Base-by-base conservation (phyloP, 441 rosid species). In the Eutrema salsugineum region DNA sequence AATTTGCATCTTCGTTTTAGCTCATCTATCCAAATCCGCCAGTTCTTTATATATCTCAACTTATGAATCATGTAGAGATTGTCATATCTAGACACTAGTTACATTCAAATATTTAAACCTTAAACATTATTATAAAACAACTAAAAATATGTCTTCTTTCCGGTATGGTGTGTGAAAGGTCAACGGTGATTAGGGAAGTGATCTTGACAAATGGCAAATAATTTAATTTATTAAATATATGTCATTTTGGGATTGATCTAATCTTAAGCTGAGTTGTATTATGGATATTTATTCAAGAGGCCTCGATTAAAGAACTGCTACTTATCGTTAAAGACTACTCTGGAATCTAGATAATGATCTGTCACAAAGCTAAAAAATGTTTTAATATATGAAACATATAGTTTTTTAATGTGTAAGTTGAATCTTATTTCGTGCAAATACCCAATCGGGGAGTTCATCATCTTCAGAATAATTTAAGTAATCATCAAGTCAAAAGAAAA, bases 221-320 rank as follows among this genome's bases (percentile, higher is more conserved):
- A 40, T 53, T 38, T 33, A 27, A 11, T 66, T 47, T 39, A 16
- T 66, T 30, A 16, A 16, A 11, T 28, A 28, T 55, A 56, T 24
- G 42, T 56, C 15, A 51, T 8, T 50, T 66, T 75, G 58, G 22
- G 51, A 24, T 55, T 75, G 44, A 55, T 68, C 30, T 68, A 68
- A 47, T 48, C 65, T 68, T 46, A 54, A 54, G 53, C 27, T 53
- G 64, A 68, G 74, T 46, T 75, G 78, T 75, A 20, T 28, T 35
- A 11, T 0, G 61, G 35, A 35, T 75, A 62, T 15, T 61, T 50
- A 68, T 44, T 14, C 33, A 27, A 46, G 11, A 11, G 44, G 46
- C 53, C 65, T 75, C 44, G 64, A 75, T 68, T 54, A 68, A 75
- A 8, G 78, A 70, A 46, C 43, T 68, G 32, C 51, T 46, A 75